Percentiles rank a stretch among this genome's conserved stretches.
phyloP scores from a whole-genome alignment of 345 rosid genomes.

The Alliaria petiolata region DNA sequence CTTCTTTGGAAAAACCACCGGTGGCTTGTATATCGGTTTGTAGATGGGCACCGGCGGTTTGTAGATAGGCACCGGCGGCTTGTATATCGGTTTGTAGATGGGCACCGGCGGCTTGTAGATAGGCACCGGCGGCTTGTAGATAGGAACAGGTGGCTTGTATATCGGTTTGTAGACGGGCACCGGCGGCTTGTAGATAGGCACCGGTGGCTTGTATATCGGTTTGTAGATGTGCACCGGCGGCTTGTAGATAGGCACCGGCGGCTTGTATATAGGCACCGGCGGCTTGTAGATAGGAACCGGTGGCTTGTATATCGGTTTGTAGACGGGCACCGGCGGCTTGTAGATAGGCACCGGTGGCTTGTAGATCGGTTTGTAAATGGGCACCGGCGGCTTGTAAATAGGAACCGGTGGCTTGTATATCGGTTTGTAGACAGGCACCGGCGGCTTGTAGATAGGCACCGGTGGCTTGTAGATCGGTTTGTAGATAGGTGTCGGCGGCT shows the following conservation, averaged over 20 bases:
- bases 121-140: constrained; percentile 14
- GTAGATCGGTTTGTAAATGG: neutral
- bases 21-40: neutral
- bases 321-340: constrained; percentile 15
- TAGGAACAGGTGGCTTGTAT: too few species aligned
- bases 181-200: constrained; percentile 24
- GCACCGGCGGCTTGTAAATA: constrained; percentile 9
- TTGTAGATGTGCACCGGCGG: constrained; percentile 8
- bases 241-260: constrained; percentile 4
- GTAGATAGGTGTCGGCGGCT: constrained; percentile 14
- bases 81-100: neutral
- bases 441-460: neutral
- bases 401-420: constrained; percentile 19
- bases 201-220: constrained; percentile 1
- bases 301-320: neutral
- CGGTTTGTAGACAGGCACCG: neutral
- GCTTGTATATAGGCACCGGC: constrained; percentile 26
- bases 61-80: neutral
- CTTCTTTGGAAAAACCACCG: neutral
- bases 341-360: constrained; percentile 17
- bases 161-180: neutral
- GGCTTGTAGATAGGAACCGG: neutral
- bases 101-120: constrained; percentile 20
- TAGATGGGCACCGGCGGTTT: neutral
- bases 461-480: constrained; percentile 28